Evolutionary conservation across 441 rosid species (phyloP), one percentile per base, ranked within the genome.

Genomic region (Eruca vesicaria): DNA sequence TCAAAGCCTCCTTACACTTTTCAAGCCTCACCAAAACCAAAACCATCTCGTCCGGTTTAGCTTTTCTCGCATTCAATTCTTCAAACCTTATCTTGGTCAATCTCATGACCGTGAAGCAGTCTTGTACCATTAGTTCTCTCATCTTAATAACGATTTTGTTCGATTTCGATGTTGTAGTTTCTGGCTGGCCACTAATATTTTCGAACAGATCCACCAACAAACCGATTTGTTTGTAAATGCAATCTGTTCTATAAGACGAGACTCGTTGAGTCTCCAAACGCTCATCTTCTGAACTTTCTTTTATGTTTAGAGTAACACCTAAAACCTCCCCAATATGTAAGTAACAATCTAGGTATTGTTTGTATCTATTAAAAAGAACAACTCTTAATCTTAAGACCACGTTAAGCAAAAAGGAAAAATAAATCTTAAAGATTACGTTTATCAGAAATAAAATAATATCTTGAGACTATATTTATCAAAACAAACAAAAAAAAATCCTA

Each of bases 21-120:
- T 68, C 73, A 61, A 67, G 62, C 26, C 68, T 75, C 45, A 0
- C 68, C 33, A 68, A 23, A 50, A 50, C 21, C 1, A 15, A 26
- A 75, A 35, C 16, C 63, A 75, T 7, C 9, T 48, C 23, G 33
- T 38, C 5, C 9, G 23, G n/a, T 68, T 61, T 52, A 61, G 26
- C 10, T 35, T 2, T 15, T 52, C 73, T 68, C 14, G 18, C 63
- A 16, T 14, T 61, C 66, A 75, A 19, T 62, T 75, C 78, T 61
- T 50, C 63, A 10, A 75, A 15, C 12, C 73, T 61, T 68, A 75
- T 68, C 35, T 36, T 61, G 20, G 68, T 75, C 69, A 75, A 18
- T 26, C n/a, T 35, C 45, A 75, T 75, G 52, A 14, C 57, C 4
- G 73, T 50, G 7, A 68, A 68, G 28, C 53, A 68, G 56, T 75